Evolutionary conservation across 768 basidiomycete genomes (phyloP).

Genomic region (Sutorius australiensis): DNA sequence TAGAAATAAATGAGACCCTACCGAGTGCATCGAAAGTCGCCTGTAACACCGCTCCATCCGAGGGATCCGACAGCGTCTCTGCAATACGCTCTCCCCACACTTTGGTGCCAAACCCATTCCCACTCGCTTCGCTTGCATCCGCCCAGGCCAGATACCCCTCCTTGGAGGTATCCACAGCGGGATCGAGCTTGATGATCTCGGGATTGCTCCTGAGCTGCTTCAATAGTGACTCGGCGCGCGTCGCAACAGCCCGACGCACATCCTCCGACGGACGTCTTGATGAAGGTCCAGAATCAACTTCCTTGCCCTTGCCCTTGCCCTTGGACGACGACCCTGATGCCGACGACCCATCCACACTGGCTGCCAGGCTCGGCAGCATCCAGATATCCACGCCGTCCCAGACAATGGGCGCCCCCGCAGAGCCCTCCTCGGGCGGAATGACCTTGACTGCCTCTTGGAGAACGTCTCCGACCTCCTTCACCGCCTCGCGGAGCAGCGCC

Average conservation of each 20-base stretch:
- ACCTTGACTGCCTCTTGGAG: slow-evolving; percentile 90
- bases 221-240: slow-evolving; percentile 74
- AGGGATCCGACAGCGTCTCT: slow-evolving; percentile 45
- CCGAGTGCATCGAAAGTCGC: slow-evolving; percentile 56
- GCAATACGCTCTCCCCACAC: slow-evolving; percentile 54
- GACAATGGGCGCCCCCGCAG: slow-evolving; percentile 34
- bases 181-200: slow-evolving; percentile 71
- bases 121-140: slow-evolving; percentile 51
- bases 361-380: slow-evolving; percentile 52
- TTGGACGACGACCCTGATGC: slow-evolving; percentile 18
- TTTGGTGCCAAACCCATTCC: slow-evolving; percentile 42
- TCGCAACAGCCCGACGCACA: slow-evolving; percentile 56
- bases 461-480: slow-evolving; percentile 78
- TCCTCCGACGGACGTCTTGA: slow-evolving; percentile 33
- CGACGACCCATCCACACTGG: slow-evolving; percentile 9
- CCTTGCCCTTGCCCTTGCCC: slow-evolving; percentile 38
- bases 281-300: slow-evolving; percentile 23
- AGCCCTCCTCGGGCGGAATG: slow-evolving; percentile 68
- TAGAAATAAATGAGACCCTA: slow-evolving; percentile 30
- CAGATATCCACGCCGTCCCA: slow-evolving; percentile 92
- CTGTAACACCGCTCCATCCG: slow-evolving; percentile 51
- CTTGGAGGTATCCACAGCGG: slow-evolving; percentile 56
- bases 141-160: slow-evolving; percentile 63
- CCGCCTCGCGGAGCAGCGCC: slow-evolving; percentile 56
- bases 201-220: slow-evolving; percentile 71